Base-by-base conservation (phyloP, 108 stramenopile species). In the Cyclotella cryptica region DNA sequence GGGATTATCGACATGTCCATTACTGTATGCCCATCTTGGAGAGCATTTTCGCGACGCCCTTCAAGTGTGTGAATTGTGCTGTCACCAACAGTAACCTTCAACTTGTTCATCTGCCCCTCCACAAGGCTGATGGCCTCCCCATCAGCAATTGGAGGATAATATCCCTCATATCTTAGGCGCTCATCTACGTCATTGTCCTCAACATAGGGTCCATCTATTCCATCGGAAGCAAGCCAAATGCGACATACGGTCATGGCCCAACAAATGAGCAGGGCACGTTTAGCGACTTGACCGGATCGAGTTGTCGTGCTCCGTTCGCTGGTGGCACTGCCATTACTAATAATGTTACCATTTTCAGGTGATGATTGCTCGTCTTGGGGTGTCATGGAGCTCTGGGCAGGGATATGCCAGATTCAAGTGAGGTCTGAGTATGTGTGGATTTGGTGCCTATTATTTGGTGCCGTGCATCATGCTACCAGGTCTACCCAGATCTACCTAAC, bases 171-270 rank as follows among this genome's bases (percentile, higher is more conserved):
- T 30, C 60, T 30, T 12, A 39, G 3, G 4, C 26, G 64, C 35
- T 65, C 64, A 46, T 47, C 64, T 30, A 45, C 64, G 13, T 46
- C 10, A 22, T 65, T 43, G n/a, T 9, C 21, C 3, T 10, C 44
- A 44, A 26, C 19, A 43, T 35, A 29, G 2, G 18, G 22, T 9
- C 26, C 15, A 8, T 52, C 67, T 14, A 27, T 42, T 1, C 61
- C 61, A 8, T 68, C 67, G 49, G 67, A 68, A 5, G 49, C 67
- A 1, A 68, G 49, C 67, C 67, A 68, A 35, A 68, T 68, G 46
- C 35, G 28, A 68, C 19, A 22, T 21, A 68, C 51, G 1, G 67
- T 26, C 11, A 68, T 3, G 51, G 44, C 19, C 67, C 67, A 68
- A 17, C 67, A 68, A 11, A 52, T 29, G 15, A 68, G 49, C 10